Evolutionary conservation across 495 filamentous ascomycete genomes (phyloP), one percentile per base, ranked within the genome.

Genomic region (Aspergillus ostianus): DNA sequence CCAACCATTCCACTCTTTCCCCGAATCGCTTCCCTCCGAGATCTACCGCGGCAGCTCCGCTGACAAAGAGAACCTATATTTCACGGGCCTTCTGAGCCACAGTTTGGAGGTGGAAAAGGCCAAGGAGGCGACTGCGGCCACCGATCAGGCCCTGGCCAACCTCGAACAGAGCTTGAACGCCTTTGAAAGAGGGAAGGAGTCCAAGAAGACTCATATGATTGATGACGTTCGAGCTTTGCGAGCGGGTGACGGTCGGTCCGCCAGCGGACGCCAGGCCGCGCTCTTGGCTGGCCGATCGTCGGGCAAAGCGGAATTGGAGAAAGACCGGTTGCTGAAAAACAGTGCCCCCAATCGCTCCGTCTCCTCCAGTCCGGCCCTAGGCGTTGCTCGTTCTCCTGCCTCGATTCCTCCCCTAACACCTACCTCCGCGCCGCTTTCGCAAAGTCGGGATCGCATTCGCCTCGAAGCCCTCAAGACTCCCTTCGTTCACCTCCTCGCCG

Each of bases 401-500:
- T 66, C 73, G 46, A 62, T 70, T 1, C 64, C 71, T 48, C 66
- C 67, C 10, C 73, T 71, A 54, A 74, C 70, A 53, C 75, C 73
- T 3, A 80, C 79, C 53, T 76, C 74, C 18, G 82, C 78, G 21
- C 83, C 85, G 3, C 62, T 77, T 17, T 81, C 80, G 10, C 81
- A 84, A 64, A 82, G 67, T 56, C 85, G 69, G 70, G 80, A 71
- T 63, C 75, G 63, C 77, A 79, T 71, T 74, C 84, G 70, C 68
- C 79, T 70, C 65, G 83, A 71, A 67, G 83, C 74, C 27, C 70
- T 83, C 55, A 80, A 79, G 56, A 70, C 71, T 23, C 82, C 87
- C n/a, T 78, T 92, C 19, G 84, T 91, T 27, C 90, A 93, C 74
- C 81, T 90, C 44, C 80, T 93, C 49, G 90, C 90, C 21, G 73